phyloP scores from a whole-genome alignment of 306 rosid genomes.

The Pueraria montana region DNA sequence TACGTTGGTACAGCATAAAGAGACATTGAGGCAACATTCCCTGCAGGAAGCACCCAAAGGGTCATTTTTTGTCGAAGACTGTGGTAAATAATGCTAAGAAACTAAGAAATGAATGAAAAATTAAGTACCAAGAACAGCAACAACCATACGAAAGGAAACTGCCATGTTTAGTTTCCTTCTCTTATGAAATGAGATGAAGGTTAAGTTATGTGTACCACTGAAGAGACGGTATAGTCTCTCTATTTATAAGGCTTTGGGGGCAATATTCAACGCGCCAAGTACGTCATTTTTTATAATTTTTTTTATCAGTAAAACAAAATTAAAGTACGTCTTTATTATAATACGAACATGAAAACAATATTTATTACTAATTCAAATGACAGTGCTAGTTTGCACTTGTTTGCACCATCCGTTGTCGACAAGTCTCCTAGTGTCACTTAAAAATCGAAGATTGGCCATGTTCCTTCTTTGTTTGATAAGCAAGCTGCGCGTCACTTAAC shows the following conservation, averaged over 20 bases:
- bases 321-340: too few species aligned
- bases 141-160: conserved; percentile 56
- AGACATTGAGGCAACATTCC: conserved; percentile 79
- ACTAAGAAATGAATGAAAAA: neutral
- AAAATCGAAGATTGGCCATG: conserved; percentile 37
- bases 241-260: conserved; percentile 40
- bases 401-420: conserved; percentile 45
- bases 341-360: neutral
- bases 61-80: conserved; percentile 34
- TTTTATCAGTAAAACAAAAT: too few species aligned
- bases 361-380: conserved; percentile 27
- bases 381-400: conserved; percentile 44
- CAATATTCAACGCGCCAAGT: conserved; percentile 22
- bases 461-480: too few species aligned
- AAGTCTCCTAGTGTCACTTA: conserved; percentile 39
- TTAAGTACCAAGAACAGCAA: conserved; percentile 69
- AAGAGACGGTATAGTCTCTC: neutral
- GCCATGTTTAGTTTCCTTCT: conserved; percentile 54
- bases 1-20: conserved; percentile 83
- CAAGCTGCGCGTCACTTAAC: too few species aligned
- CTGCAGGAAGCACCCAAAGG: conserved; percentile 54
- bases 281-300: too few species aligned
- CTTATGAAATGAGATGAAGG: neutral
- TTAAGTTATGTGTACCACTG: conserved; percentile 44
- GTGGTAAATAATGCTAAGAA: conserved; percentile 11